Base-by-base conservation (phyloP, 1,139 yeast genomes). In the Schwanniomyces etchellsii region DNA sequence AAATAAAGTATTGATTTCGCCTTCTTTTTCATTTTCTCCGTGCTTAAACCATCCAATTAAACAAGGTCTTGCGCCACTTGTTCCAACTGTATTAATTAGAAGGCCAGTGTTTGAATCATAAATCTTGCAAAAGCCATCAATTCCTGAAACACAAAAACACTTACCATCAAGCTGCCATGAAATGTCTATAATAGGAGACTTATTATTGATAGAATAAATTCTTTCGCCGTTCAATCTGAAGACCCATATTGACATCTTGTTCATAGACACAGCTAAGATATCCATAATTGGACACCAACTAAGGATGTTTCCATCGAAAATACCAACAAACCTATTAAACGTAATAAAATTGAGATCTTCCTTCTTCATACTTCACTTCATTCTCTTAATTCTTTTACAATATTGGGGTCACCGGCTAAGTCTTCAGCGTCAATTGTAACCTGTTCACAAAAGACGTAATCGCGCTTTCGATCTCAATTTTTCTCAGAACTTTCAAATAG, bases 231-330 rank as follows among this genome's bases (percentile, higher is more conserved):
- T 72, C 28, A 70, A 52, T 27, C 83, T 57, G 37, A 68, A 73
- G 11, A 75, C 69, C 66, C 73, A 63, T 14, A 75, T 60, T 6
- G 77, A 64, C 35, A 57, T 65, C 28, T 58, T 62, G 30, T 68
- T 64, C 59, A 67, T 66, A 28, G 72, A 60, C 4, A 74, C 52
- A 15, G 75, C 69, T 24, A 77, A 44, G 26, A 77, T 53, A 40
- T 74, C 75, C 61, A 75, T 67, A 7, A 67, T 57, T 1, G 82
- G 81, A 44, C 79, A 74, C 73, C 79, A 71, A 33, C 64, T 57
- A 32, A 73, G 43, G 29, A 65, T 55, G 29, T 50, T 55, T 1
- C 70, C 66, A 36, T 65, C 65, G 20, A 72, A 54, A 28, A 61
- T 47, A 9, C 70, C 70, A 34, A 63, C 45, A 35, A 64, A 55